These are phyloP conservation scores for Erodium maritimum DNA, from an alignment of 345 rosid species.

Conservation along the genomic window DNA sequence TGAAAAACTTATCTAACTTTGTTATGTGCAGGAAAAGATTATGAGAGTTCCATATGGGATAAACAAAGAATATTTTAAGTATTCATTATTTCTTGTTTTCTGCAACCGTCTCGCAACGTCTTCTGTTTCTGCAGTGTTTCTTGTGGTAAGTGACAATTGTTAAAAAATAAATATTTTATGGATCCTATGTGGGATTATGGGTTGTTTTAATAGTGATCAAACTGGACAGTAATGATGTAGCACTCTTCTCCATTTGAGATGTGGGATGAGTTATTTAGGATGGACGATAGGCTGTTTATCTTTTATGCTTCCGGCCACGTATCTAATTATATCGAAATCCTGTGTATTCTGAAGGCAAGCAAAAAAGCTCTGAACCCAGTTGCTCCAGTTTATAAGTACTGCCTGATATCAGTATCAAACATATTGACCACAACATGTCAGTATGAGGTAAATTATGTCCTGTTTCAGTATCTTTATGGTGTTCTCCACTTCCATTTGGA, in stretches of 20 bases:
- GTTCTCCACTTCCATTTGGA: neutral
- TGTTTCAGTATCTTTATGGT: neutral
- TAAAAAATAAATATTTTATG: neutral
- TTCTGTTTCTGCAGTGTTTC: slow-evolving; percentile 68
- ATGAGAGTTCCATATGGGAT: slow-evolving; percentile 86
- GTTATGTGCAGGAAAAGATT: slow-evolving; percentile 56
- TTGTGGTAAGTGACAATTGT: slow-evolving; percentile 35
- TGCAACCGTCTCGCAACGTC: slow-evolving; percentile 86
- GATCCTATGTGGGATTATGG: neutral
- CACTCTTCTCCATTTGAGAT: neutral
- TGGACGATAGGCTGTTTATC: neutral
- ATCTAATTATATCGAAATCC: neutral
- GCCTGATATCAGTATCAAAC: slow-evolving; percentile 63
- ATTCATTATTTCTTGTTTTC: slow-evolving; percentile 84
- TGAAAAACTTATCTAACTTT: neutral
- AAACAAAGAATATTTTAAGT: slow-evolving; percentile 62
- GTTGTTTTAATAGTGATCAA: neutral
- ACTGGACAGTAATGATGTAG: neutral
- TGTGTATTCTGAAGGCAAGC: slow-evolving; percentile 43
- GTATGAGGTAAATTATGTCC: slow-evolving; percentile 52
- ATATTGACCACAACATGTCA: slow-evolving; percentile 90
- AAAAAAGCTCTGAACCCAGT: slow-evolving; percentile 76
- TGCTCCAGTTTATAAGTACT: slow-evolving; percentile 81
- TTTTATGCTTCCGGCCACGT: neutral
- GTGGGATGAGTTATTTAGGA: neutral